These are phyloP conservation scores for Leucogyrophana mollusca DNA, from an alignment of 768 basidiomycete species.

Conservation along the genomic window DNA sequence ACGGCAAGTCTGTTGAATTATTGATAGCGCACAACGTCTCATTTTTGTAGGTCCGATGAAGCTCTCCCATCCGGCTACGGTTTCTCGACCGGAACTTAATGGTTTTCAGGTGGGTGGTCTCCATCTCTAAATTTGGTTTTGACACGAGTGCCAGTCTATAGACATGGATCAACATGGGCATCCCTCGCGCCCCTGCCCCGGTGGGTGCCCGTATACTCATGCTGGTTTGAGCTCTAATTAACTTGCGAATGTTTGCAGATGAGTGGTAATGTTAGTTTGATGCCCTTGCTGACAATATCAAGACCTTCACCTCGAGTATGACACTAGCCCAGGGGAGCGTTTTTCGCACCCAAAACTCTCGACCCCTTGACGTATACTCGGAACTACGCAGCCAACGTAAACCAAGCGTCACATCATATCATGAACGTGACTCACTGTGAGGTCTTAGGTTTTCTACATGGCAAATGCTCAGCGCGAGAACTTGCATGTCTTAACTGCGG, in stretches of 20 bases:
- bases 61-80: constrained; percentile 5
- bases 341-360: constrained; percentile 17
- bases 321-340: constrained; percentile 23
- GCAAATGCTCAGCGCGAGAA: constrained; percentile 26
- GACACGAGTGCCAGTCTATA: too few relatives aligned
- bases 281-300: neutral
- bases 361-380: constrained; percentile 27
- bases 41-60: constrained; percentile 15
- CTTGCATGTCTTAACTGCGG: constrained; percentile 23
- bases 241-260: neutral
- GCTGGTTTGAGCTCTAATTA: neutral
- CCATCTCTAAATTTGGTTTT: too few relatives aligned
- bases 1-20: neutral
- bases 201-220: constrained; percentile 13
- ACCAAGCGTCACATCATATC: constrained; percentile 7
- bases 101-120: constrained; percentile 6
- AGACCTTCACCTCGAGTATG: neutral
- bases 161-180: constrained; percentile 9
- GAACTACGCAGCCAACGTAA: constrained; percentile 29
- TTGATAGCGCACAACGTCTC: too few relatives aligned
- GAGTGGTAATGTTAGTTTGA: neutral
- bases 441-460: constrained; percentile 18
- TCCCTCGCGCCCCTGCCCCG: constrained; percentile 14
- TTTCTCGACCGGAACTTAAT: constrained; percentile 8
- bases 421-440: neutral